Percentiles rank a stretch among this genome's conserved stretches.
Evolutionary conservation across 1,139 yeast genomes (phyloP).

Genomic region (Yamadazyma mexicana): DNA sequence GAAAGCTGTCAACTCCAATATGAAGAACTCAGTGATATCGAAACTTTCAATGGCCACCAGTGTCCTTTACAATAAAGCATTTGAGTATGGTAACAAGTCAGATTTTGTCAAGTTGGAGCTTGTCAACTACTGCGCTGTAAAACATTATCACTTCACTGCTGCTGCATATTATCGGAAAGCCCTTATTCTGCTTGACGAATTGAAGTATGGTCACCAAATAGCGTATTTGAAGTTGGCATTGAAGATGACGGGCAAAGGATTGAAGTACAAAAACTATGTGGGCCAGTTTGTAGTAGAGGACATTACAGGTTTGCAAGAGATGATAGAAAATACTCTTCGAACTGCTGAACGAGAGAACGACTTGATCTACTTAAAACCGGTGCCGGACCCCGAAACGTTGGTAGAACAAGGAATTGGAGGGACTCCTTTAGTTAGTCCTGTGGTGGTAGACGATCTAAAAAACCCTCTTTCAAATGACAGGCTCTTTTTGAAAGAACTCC

Average conservation of each 20-base stretch:
- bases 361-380: constrained; percentile 65
- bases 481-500: constrained; percentile 52
- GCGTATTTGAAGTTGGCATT: constrained; percentile 50
- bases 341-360: constrained; percentile 79
- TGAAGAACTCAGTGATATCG: constrained; percentile 64
- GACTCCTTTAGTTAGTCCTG: constrained; percentile 56
- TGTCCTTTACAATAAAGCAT: constrained; percentile 52
- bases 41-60: constrained; percentile 66
- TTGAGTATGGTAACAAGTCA: constrained; percentile 45
- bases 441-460: constrained; percentile 33
- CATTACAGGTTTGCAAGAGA: constrained; percentile 43
- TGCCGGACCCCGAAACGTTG: constrained; percentile 50
- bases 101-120: constrained; percentile 61
- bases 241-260: constrained; percentile 33
- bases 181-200: constrained; percentile 43
- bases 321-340: constrained; percentile 46
- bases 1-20: constrained; percentile 56
- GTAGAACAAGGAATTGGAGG: constrained; percentile 21
- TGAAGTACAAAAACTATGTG: constrained; percentile 44
- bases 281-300: constrained; percentile 45
- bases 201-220: constrained; percentile 70
- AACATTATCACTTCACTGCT: constrained; percentile 63
- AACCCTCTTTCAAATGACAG: constrained; percentile 17
- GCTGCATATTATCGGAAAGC: constrained; percentile 70
- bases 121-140: constrained; percentile 60